These are phyloP conservation scores for Bipolaris gigantea DNA, from an alignment of 2,329 filamentous ascomycete species.

Conservation along the genomic window DNA sequence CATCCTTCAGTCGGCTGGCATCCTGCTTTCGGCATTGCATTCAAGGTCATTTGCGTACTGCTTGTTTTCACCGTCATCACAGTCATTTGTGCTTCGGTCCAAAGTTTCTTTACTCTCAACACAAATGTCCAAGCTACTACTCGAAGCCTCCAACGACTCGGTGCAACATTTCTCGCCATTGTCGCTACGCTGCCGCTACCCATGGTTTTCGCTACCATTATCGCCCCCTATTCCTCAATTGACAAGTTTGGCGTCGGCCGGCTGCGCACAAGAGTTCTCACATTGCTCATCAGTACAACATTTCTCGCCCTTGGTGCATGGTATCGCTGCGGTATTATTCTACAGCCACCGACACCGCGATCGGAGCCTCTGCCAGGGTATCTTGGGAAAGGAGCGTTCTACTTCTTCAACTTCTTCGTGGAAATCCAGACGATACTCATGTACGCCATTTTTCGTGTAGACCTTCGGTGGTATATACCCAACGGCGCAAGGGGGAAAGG, in stretches of 20 bases:
- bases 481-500: conserved; percentile 62
- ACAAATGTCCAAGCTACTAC: conserved; percentile 54
- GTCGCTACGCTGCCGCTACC: conserved; percentile 69
- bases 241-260: conserved; percentile 69
- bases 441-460: conserved; percentile 70
- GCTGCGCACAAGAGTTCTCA: conserved; percentile 66
- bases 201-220: conserved; percentile 53
- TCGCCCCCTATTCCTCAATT: conserved; percentile 49
- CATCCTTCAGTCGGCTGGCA: conserved; percentile 75
- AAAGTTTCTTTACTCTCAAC: conserved; percentile 68
- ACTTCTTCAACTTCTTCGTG: conserved; percentile 74
- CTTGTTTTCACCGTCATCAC: conserved; percentile 65
- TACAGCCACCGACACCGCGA: conserved; percentile 51
- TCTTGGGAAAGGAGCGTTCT: conserved; percentile 72
- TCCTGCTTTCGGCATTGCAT: conserved; percentile 52
- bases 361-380: conserved; percentile 66
- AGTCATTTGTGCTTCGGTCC: conserved; percentile 65
- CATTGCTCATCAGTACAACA: conserved; percentile 61
- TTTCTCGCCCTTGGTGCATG: conserved; percentile 69
- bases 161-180: conserved; percentile 62
- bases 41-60: conserved; percentile 62
- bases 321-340: conserved; percentile 66
- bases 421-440: conserved; percentile 71
- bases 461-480: conserved; percentile 74
- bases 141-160: conserved; percentile 66